A percentile compares a stretch with the other conserved stretches of the same genome.
Evolutionary conservation across 768 basidiomycete genomes (phyloP).

Genomic region (Amanita exitialis): DNA sequence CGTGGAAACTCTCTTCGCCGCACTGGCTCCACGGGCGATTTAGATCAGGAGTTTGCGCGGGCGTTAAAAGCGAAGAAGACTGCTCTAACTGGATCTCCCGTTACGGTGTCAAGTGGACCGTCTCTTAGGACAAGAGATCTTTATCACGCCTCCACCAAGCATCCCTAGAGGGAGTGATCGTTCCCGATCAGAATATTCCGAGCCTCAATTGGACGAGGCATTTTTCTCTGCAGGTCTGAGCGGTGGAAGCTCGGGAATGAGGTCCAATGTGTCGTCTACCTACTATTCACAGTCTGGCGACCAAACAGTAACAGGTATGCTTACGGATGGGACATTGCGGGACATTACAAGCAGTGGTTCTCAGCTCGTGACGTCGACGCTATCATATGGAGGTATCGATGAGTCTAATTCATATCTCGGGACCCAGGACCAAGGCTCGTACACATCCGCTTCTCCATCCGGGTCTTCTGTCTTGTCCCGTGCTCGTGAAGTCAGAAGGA

Average conservation of each 20-base stretch:
- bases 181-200: constrained; percentile 19
- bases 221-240: constrained; percentile 31
- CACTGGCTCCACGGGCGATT: constrained; percentile 72
- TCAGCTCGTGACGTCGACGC: constrained; percentile 35
- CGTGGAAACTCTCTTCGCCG: constrained; percentile 28
- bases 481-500: constrained; percentile 45
- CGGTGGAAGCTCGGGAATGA: constrained; percentile 14
- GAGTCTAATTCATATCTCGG: constrained; percentile 43
- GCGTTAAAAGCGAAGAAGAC: constrained; percentile 23
- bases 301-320: constrained; percentile 20
- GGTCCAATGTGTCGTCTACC: constrained; percentile 24
- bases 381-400: constrained; percentile 40
- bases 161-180: constrained; percentile 22
- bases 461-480: constrained; percentile 39
- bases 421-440: constrained; percentile 31
- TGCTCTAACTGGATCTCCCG: constrained; percentile 48
- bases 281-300: constrained; percentile 23
- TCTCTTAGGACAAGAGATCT: constrained; percentile 30
- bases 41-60: constrained; percentile 42
- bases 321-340: constrained; percentile 17
- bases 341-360: constrained; percentile 23
- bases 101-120: constrained; percentile 65
- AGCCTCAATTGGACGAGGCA: constrained; percentile 18
- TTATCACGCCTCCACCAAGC: constrained; percentile 34
- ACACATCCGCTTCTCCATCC: constrained; percentile 39